These are phyloP conservation scores for Gloeopeniophorella convolvens DNA, from an alignment of 768 basidiomycete genomes.

Conservation along the genomic window DNA sequence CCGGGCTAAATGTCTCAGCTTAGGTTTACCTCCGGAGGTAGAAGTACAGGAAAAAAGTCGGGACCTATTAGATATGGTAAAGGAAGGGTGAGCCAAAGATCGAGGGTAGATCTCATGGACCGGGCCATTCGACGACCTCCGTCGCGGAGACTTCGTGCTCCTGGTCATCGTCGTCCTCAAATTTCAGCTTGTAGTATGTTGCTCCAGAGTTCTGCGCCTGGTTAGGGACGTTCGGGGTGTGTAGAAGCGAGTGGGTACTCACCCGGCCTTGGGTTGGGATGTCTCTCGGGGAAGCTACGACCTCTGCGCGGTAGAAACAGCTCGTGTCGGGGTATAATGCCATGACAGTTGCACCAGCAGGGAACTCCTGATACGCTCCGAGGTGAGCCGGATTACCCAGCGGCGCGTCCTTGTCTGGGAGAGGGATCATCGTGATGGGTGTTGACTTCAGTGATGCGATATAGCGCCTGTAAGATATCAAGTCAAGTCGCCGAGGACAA, in stretches of 20 bases:
- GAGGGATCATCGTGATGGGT: constrained; percentile 54
- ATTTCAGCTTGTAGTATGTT: constrained; percentile 72
- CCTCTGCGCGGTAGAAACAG: constrained; percentile 85
- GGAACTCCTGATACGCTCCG: constrained; percentile 65
- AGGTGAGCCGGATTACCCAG: constrained; percentile 56
- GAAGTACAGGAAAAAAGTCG: constrained; percentile 1
- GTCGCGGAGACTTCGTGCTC: constrained; percentile 71
- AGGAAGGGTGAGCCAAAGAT: not conserved
- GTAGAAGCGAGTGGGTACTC: constrained; percentile 21
- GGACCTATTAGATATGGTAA: too few species aligned
- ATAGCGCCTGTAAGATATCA: constrained; percentile 42
- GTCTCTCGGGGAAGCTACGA: constrained; percentile 59
- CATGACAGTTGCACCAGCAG: constrained; percentile 67
- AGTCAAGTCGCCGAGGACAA: constrained; percentile 3
- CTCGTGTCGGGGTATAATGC: constrained; percentile 89
- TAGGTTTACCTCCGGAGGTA: constrained; percentile 5
- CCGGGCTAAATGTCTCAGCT: too few species aligned
- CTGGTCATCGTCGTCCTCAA: constrained; percentile 85
- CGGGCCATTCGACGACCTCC: constrained; percentile 79
- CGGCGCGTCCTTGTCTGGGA: constrained; percentile 65
- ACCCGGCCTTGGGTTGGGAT: constrained; percentile 34
- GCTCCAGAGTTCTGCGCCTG: constrained; percentile 23
- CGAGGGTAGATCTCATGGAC: constrained; percentile 20
- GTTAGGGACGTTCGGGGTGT: constrained; percentile 27
- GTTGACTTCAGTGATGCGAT: constrained; percentile 49